Percentiles rank a stretch among this genome's conserved stretches.
These are phyloP conservation scores for Xylariaceae sp. DNA, from an alignment of 2,329 filamentous ascomycete genomes.

Conservation along the genomic window DNA sequence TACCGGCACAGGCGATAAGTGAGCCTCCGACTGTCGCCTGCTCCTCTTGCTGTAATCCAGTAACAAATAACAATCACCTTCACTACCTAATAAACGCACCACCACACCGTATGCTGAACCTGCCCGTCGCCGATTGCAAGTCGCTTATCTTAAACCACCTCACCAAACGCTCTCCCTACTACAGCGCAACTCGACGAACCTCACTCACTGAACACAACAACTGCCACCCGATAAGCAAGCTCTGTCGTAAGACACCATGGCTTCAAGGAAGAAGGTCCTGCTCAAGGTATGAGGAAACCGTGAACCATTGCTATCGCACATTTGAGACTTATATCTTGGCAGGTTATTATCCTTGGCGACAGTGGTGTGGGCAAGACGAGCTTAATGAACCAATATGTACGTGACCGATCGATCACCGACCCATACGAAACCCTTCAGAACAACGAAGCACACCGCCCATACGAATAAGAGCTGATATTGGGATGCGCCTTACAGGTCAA, in stretches of 20 bases:
- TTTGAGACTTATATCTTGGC: constrained; percentile 9
- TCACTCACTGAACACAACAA: constrained; percentile 2
- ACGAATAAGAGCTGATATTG: constrained; percentile 1
- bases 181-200: neutral
- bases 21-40: constrained; percentile 5
- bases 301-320: constrained; percentile 1
- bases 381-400: constrained; percentile 99
- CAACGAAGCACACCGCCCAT: neutral
- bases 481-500: constrained; percentile 88
- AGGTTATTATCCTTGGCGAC: constrained; percentile 99
- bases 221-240: constrained; percentile 5
- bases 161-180: too few relatives aligned
- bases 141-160: too few relatives aligned
- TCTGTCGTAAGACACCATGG: constrained; percentile 56
- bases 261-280: constrained; percentile 84
- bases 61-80: constrained; percentile 1
- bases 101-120: constrained; percentile 1
- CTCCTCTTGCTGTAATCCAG: neutral
- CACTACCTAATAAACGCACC: neutral
- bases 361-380: constrained; percentile 99
- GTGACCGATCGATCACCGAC: constrained; percentile 30
- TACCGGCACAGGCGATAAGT: too few relatives aligned
- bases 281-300: constrained; percentile 63
- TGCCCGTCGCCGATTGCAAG: neutral
- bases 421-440: neutral